A percentile compares a stretch with the other conserved stretches of the same genome.
These are phyloP conservation scores for Arthroderma uncinatum DNA, from an alignment of 2,329 filamentous ascomycete species.

Conservation along the genomic window DNA sequence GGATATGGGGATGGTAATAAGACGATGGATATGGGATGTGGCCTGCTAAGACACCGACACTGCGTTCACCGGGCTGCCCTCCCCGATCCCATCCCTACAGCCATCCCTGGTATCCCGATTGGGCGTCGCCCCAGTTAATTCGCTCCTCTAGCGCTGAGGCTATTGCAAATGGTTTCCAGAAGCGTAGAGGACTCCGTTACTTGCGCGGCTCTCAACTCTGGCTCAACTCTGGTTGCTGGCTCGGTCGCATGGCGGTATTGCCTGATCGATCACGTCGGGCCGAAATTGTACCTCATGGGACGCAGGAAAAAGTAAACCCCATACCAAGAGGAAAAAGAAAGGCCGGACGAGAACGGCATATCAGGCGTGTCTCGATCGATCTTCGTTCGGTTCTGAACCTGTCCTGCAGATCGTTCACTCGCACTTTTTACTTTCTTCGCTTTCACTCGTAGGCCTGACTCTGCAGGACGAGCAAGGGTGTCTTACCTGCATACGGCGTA, in stretches of 20 bases:
- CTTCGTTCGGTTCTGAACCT: neutral
- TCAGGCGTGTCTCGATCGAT: neutral
- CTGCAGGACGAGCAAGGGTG: no score
- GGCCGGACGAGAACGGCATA: neutral
- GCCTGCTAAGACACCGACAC: neutral
- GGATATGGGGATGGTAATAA: neutral
- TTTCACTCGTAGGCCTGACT: no score
- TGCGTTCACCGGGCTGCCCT: neutral
- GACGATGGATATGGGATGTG: neutral
- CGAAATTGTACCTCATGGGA: neutral
- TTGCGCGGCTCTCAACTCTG: neutral
- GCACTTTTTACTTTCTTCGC: no score
- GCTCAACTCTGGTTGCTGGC: neutral
- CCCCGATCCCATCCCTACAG: neutral
- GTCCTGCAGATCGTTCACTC: no score
- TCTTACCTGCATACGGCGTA: no score
- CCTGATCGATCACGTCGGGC: neutral
- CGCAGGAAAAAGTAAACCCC: neutral
- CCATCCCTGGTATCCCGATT: neutral
- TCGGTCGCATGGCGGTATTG: neutral
- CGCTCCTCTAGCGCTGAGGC: constrained; percentile 1
- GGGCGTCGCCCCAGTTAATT: neutral
- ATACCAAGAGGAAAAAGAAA: neutral
- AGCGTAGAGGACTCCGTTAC: constrained; percentile 1
- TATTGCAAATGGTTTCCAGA: constrained; percentile 2